These are phyloP conservation scores for Phytopythium vexans DNA, from an alignment of 352 stramenopile species.

Conservation along the genomic window DNA sequence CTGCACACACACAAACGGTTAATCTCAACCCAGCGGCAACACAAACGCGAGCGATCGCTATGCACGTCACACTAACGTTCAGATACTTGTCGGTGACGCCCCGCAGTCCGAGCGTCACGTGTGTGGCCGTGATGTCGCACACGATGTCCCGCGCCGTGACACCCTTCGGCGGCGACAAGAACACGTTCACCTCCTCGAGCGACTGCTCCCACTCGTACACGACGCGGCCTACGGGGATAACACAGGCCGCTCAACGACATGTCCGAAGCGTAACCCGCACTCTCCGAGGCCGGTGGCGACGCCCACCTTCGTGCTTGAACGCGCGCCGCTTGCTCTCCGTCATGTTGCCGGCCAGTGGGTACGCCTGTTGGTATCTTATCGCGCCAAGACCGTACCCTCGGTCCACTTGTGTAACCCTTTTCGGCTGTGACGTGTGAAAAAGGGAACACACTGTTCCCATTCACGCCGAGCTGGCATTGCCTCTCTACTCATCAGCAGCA, in stretches of 20 bases:
- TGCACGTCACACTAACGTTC: conserved; percentile 50
- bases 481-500: too few species aligned
- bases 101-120: conserved; percentile 89
- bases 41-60: neutral
- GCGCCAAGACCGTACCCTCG: too few species aligned
- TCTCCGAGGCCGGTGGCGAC: too few species aligned
- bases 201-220: conserved; percentile 98
- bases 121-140: conserved; percentile 86
- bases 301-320: too few species aligned
- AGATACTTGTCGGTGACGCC: conserved; percentile 90
- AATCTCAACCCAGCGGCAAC: neutral
- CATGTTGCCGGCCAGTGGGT: too few species aligned
- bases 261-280: neutral
- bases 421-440: too few species aligned
- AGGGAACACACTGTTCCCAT: too few species aligned
- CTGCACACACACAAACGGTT: conserved; percentile 23
- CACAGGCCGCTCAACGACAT: neutral
- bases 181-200: conserved; percentile 94
- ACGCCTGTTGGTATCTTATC: too few species aligned
- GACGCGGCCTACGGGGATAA: conserved; percentile 36
- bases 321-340: too few species aligned
- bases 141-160: conserved; percentile 82
- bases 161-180: conserved; percentile 88
- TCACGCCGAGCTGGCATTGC: too few species aligned
- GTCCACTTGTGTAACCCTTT: too few species aligned